phyloP scores from a whole-genome alignment of 2,329 filamentous ascomycete genomes.

The Biscogniauxia marginata region DNA sequence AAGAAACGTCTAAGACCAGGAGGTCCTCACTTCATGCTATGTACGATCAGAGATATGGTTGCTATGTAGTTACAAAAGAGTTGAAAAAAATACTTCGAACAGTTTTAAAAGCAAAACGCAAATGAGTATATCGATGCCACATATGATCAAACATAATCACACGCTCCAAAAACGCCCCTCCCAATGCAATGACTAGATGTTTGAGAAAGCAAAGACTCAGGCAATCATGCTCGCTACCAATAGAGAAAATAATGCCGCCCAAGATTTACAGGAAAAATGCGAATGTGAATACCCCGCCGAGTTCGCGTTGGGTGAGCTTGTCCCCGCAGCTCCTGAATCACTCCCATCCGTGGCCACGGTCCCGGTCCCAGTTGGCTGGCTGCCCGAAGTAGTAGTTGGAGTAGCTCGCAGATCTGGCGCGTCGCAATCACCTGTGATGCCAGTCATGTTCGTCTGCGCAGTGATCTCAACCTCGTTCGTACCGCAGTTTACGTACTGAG shows the following conservation, averaged over 20 bases:
- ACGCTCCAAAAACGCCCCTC: background rate
- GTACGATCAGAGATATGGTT: too few species aligned
- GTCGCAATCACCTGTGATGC: conserved; percentile 28
- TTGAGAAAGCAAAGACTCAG: background rate
- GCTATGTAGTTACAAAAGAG: too few species aligned
- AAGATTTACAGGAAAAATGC: background rate
- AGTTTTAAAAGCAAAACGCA: too few species aligned
- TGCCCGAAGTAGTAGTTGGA: conserved; percentile 4
- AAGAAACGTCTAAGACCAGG: too few species aligned
- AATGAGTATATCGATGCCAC: background rate
- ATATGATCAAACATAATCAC: background rate
- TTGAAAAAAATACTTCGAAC: too few species aligned
- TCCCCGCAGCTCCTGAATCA: background rate
- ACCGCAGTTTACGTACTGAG: conserved; percentile 52
- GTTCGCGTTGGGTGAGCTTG: background rate
- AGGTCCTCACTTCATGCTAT: too few species aligned
- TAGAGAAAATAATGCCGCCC: background rate
- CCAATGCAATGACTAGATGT: background rate
- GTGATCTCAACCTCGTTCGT: conserved; percentile 42
- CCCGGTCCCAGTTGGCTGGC: conserved; percentile 1
- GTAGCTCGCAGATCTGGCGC: conserved; percentile 9
- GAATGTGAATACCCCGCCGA: background rate
- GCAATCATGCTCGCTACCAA: background rate
- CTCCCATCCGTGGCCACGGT: background rate
- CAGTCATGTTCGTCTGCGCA: conserved; percentile 27